Conservation (phyloP, 1,284 basidiomycete genomes). For the Bondarzewia mesenterica region DNA sequence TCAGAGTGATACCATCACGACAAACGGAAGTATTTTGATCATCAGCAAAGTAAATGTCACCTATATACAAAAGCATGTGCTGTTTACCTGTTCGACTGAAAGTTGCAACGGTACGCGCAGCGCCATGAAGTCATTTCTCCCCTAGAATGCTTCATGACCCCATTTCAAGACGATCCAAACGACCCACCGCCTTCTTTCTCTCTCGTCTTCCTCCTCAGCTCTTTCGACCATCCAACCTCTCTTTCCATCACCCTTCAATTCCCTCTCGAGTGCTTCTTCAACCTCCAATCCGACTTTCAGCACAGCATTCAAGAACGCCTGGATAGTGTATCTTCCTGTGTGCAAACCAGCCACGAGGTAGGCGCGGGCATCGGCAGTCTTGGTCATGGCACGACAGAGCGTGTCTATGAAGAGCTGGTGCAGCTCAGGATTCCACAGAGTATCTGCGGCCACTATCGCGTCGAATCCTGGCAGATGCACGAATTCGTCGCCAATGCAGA, state of each 20-base stretch:
- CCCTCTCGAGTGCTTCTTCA: constrained; percentile 41
- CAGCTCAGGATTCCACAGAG: constrained; percentile 61
- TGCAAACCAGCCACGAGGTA: constrained; percentile 65
- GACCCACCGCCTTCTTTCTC: constrained; percentile 59
- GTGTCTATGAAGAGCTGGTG: constrained; percentile 48
- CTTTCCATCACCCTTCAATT: constrained; percentile 27
- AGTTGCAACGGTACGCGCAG: too few species aligned
- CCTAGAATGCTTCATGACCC: constrained; percentile 18
- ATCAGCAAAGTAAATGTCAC: too few species aligned
- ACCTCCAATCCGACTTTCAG: constrained; percentile 33
- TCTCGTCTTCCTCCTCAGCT: constrained; percentile 48
- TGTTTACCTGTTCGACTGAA: too few species aligned
- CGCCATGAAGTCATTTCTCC: too few species aligned
- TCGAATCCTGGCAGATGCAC: constrained; percentile 37
- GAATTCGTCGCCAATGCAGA: neutral
- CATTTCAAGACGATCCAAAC: constrained; percentile 59
- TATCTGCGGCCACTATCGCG: constrained; percentile 62
- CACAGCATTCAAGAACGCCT: constrained; percentile 43
- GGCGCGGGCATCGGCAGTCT: constrained; percentile 34
- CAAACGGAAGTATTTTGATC: too few species aligned
- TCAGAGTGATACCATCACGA: too few species aligned
- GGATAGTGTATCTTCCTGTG: constrained; percentile 63
- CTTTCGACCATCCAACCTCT: constrained; percentile 47
- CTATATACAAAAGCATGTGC: too few species aligned
- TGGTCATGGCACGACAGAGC: constrained; percentile 38